Percentiles rank a stretch among this genome's conserved stretches.
These are phyloP conservation scores for Oryza punctata DNA, from an alignment of 176 grass and related monocot genomes.

Conservation along the genomic window DNA sequence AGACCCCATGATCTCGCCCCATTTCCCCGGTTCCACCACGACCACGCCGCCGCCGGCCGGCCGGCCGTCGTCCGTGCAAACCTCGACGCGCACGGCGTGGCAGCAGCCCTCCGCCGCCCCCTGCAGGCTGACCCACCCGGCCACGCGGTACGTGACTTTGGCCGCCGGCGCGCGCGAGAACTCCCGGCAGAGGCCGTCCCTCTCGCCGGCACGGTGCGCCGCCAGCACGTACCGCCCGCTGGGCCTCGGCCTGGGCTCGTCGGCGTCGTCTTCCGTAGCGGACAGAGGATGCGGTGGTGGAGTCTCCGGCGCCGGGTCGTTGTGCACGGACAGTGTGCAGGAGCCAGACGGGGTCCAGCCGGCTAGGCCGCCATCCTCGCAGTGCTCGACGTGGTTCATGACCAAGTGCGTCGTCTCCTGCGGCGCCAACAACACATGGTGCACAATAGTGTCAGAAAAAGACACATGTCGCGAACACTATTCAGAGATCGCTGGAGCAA, in stretches of 20 bases:
- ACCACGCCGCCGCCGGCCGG: constrained; percentile 48
- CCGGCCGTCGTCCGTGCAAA: constrained; percentile 21
- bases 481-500: background rate
- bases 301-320: constrained; percentile 16
- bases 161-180: constrained; percentile 23
- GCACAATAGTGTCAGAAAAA: background rate
- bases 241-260: constrained; percentile 15
- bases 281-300: background rate
- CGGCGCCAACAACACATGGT: background rate
- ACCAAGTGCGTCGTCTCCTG: constrained; percentile 28
- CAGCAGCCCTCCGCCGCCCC: background rate
- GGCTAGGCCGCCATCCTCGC: constrained; percentile 32
- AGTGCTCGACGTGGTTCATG: constrained; percentile 43
- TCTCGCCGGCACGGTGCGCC: constrained; percentile 36
- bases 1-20: constrained; percentile 61
- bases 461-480: background rate
- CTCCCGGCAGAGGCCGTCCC: constrained; percentile 50
- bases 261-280: background rate
- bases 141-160: constrained; percentile 59
- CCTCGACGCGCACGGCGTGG: constrained; percentile 39
- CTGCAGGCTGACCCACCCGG: constrained; percentile 49
- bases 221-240: constrained; percentile 54
- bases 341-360: constrained; percentile 54
- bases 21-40: constrained; percentile 29
- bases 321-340: constrained; percentile 37